Percentiles rank a stretch among this genome's conserved stretches.
Evolutionary conservation across 2,329 filamentous ascomycete species (phyloP).

Genomic region (Talaromyces sp.): DNA sequence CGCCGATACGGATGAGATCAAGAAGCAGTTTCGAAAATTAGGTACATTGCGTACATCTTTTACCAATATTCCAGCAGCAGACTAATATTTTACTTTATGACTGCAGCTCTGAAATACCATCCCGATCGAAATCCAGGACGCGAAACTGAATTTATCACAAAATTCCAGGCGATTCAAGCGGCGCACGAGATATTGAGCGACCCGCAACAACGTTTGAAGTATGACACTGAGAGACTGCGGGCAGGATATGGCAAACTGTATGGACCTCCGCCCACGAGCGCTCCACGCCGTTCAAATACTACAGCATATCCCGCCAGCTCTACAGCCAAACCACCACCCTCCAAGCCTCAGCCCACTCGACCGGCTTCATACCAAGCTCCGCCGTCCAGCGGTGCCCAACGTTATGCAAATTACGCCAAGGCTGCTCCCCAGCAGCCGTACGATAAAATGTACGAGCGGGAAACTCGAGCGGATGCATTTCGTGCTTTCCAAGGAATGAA

Average conservation of each 20-base stretch:
- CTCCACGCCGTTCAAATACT: constrained; percentile 30
- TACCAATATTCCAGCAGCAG: not conserved
- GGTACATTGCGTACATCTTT: constrained; percentile 46
- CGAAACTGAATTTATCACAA: constrained; percentile 73
- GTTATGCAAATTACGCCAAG: constrained; percentile 41
- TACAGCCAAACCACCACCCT: constrained; percentile 24
- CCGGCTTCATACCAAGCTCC: constrained; percentile 23
- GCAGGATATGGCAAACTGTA: constrained; percentile 42
- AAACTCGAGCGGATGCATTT: constrained; percentile 45
- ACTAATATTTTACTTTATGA: not conserved
- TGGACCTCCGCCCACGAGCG: constrained; percentile 23
- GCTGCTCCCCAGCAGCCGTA: constrained; percentile 39
- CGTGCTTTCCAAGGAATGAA: constrained; percentile 48
- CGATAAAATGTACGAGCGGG: constrained; percentile 38
- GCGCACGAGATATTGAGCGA: constrained; percentile 75
- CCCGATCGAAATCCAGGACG: constrained; percentile 84
- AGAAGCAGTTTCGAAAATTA: constrained; percentile 81
- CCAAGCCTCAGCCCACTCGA: constrained; percentile 26
- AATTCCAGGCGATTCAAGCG: constrained; percentile 82
- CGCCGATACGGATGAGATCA: constrained; percentile 71
- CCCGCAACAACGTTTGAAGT: constrained; percentile 55
- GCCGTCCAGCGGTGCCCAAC: constrained; percentile 37
- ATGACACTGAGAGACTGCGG: constrained; percentile 60
- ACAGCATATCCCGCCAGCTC: constrained; percentile 25
- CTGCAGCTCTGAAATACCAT: constrained; percentile 73